Base-by-base conservation (phyloP, 768 basidiomycete genomes). In the Trichaptum fuscoviolaceum region DNA sequence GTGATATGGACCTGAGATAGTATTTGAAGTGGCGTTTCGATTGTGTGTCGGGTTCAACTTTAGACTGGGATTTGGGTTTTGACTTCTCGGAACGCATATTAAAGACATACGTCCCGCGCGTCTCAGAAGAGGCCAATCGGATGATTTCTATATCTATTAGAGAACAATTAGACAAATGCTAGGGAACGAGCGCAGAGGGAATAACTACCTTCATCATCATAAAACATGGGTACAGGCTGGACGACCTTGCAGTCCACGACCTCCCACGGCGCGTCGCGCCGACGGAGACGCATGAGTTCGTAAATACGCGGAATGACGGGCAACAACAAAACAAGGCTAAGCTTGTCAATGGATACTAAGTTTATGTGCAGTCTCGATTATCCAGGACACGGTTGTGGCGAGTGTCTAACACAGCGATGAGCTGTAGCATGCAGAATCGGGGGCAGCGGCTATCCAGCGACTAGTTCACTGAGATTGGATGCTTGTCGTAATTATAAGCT, bases 201-300 rank as follows among this genome's bases (percentile, higher is more conserved):
- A 61, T 66, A 87, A 86, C 86, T 72, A 68, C 89, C 84, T 64
- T 79, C 76, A 26, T 85, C 86, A 69, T 85, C 83, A 74, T 85
- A 89, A 25, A 36, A 67, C 75, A 83, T 85, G 20, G 84, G 79
- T 17, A 92, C 83, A 26, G 91, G 87, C 60, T 87, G 83, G 62
- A 93, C 84, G 35, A 79, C 76, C 71, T 83, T 84, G 72, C 81
- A 85, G 66, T 87, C 86, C 30, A 92, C 87, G 57, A 92, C 90
- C 77, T 93, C 91, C 91, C 91, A 93, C 42, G 89, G 84, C 9
- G 77, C 77, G 71, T 88, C 84, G 24, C 59, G 24, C 25, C 59
- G 59, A 25, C 59, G 59, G 30, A 61, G 59, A 61, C 59, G 59
- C 59, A 61, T 25, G 59, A 61, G 59, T 52, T 52, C 42, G 42